A percentile compares a stretch with the other conserved stretches of the same genome.
phyloP scores from a whole-genome alignment of 257 asterid species.

The Jasminum sambac region DNA sequence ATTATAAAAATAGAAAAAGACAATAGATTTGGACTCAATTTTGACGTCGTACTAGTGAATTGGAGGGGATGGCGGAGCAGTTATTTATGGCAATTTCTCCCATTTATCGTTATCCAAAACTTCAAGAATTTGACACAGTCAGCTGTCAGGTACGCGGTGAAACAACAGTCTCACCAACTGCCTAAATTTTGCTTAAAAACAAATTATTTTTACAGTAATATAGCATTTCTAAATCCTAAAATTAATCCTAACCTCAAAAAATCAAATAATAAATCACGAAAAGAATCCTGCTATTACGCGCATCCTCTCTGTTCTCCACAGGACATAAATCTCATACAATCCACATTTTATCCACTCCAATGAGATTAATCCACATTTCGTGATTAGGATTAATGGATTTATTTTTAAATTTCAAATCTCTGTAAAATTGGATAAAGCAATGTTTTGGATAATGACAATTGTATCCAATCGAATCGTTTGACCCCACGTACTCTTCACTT shows the following conservation, averaged over 20 bases:
- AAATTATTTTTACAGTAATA: background rate
- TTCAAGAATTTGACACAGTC: background rate
- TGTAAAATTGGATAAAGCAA: constrained; percentile 5
- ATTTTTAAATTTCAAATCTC: background rate
- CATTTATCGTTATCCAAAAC: background rate
- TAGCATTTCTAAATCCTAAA: background rate
- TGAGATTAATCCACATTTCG: constrained; percentile 11
- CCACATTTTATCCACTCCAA: constrained; percentile 9
- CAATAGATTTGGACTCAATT: no score
- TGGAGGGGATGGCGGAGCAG: no score
- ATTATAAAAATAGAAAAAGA: no score
- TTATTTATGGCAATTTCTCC: background rate
- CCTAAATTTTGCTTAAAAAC: background rate
- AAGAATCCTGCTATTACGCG: background rate
- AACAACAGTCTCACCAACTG: background rate
- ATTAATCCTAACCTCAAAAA: background rate
- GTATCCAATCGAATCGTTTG: constrained; percentile 20
- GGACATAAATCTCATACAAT: background rate
- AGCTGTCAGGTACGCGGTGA: background rate
- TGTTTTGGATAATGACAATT: constrained; percentile 42
- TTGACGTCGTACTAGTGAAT: no score
- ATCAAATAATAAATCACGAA: background rate
- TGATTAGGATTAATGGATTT: background rate
- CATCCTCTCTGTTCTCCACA: background rate
- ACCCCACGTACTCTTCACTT: constrained; percentile 37